Evolutionary conservation across 768 basidiomycete genomes (phyloP), one percentile per base, ranked within the genome.

Genomic region (Dioszegia crocea): DNA sequence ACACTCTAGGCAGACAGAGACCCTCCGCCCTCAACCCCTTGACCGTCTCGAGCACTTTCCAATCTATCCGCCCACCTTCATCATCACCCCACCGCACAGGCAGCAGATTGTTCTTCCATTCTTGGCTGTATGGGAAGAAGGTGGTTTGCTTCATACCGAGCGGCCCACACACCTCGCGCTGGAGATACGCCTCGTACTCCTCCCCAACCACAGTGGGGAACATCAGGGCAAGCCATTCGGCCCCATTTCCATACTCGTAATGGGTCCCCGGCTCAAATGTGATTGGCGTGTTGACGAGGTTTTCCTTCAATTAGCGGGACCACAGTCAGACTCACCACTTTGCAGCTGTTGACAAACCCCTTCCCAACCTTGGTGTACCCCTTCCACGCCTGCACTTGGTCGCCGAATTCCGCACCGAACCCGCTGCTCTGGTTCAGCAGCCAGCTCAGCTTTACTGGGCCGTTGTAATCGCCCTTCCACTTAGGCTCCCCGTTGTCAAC

Each of bases 331-430:
- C 68, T 43, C 45, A 64, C 66, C 40, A 63, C 41, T 56, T 74
- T 67, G 56, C 73, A 71, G n/a, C 50, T 56, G 46, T 74, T 74
- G 33, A 71, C 70, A 36, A 64, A 71, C 3, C 73, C 70, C 26
- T 43, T 59, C 11, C 64, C 70, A 23, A 56, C 62, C 5, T 46
- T 47, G 19, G 51, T 56, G 9, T 26, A 51, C 54, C 48, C 59
- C 45, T 70, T 70, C 68, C 67, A 71, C 0, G 40, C 56, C n/a
- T 48, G 52, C 2, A 74, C 64, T 9, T 50, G 59, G 6, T 58
- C 56, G 6, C 61, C 62, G 27, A 69, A 69, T 53, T 71, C 73
- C 14, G 31, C 56, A 1, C 73, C 73, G 45, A 74, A 71, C 27
- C 73, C 73, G 44, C 61, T 57, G 12, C 69, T 64, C 54, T 74